Conservation (phyloP, 148 eudicot species). For the Vaccinium corymbosum region DNA sequence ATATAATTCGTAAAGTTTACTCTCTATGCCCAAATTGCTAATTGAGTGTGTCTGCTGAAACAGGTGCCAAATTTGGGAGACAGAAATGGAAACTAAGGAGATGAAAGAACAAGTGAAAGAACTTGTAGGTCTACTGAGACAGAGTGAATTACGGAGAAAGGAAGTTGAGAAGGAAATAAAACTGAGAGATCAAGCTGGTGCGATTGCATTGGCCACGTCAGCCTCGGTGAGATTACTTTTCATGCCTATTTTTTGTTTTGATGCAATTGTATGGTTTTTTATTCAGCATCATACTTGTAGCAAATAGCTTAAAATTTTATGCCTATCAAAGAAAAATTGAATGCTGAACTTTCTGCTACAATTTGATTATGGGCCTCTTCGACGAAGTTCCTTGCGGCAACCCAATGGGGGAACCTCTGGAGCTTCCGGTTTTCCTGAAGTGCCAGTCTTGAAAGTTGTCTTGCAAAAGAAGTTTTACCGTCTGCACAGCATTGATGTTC, state of each 20-base stretch:
- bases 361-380: neutral
- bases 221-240: slow-evolving; percentile 49
- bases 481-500: neutral
- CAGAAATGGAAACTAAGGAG: slow-evolving; percentile 76
- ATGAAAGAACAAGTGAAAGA: slow-evolving; percentile 95
- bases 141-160: slow-evolving; percentile 87
- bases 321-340: slow-evolving; percentile 3
- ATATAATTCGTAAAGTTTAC: neutral
- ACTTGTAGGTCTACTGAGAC: slow-evolving; percentile 75
- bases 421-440: neutral
- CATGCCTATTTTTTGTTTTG: neutral
- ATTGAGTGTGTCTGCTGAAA: neutral
- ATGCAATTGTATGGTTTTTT: neutral
- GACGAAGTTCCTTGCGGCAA: neutral
- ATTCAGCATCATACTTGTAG: neutral
- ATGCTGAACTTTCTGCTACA: neutral
- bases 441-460: neutral
- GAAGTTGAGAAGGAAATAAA: slow-evolving; percentile 94
- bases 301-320: neutral
- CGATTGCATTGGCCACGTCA: slow-evolving; percentile 62
- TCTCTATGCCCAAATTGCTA: slow-evolving; percentile 4
- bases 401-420: neutral
- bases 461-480: neutral
- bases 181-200: slow-evolving; percentile 73
- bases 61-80: slow-evolving; percentile 88